Conservation (phyloP, 441 rosid genomes). For the Manihot esculenta region DNA sequence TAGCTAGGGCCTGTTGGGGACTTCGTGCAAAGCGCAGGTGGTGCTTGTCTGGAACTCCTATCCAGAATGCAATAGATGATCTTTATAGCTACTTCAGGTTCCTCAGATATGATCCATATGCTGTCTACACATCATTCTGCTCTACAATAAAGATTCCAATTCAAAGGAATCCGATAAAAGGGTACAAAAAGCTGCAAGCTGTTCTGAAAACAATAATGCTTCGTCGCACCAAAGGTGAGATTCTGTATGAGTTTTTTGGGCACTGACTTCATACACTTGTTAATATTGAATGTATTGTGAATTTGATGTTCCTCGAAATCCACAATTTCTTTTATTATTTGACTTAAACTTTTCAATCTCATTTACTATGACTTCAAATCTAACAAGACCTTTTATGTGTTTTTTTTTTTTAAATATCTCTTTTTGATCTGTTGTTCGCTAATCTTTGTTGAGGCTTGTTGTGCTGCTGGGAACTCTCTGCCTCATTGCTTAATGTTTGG, state of each 20-base stretch:
- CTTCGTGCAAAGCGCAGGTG: constrained; percentile 95
- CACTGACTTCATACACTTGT: neutral
- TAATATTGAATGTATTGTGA: constrained; percentile 1
- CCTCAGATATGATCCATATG: constrained; percentile 82
- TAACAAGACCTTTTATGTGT: neutral
- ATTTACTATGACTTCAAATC: constrained; percentile 12
- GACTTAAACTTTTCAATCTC: neutral
- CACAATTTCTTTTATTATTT: too few species aligned
- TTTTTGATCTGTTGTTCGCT: neutral
- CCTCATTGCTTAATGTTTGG: neutral
- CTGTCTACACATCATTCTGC: constrained; percentile 59
- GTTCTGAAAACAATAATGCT: constrained; percentile 85
- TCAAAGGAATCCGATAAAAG: constrained; percentile 51
- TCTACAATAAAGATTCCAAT: constrained; percentile 61
- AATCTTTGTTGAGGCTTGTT: neutral
- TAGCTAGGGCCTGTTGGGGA: constrained; percentile 96
- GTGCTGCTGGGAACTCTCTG: constrained; percentile 2
- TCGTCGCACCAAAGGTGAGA: constrained; percentile 91
- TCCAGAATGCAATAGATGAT: constrained; percentile 91
- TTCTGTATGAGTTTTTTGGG: constrained; percentile 2
- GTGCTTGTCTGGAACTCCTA: constrained; percentile 97
- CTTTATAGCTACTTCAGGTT: constrained; percentile 94
- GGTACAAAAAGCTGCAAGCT: constrained; percentile 78
- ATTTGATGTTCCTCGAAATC: constrained; percentile 16
- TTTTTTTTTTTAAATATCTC: neutral